Base-by-base conservation (phyloP, 306 rosid genomes). In the Prunus dulcis region DNA sequence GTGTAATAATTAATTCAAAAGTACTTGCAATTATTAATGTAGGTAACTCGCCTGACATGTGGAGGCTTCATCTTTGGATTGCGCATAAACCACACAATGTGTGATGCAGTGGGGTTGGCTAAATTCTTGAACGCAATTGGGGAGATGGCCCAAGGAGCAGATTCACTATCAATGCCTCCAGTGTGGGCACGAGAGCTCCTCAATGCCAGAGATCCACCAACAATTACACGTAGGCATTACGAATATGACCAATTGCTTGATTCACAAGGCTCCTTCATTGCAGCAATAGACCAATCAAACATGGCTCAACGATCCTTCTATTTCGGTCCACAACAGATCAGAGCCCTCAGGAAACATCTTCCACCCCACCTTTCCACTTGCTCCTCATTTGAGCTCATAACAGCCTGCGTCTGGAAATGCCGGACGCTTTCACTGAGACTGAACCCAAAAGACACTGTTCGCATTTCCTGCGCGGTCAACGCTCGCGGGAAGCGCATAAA, bases 161-260 rank as follows among this genome's bases (percentile, higher is more conserved):
- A 0, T 4, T 20, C 56, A 23, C 84, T 80, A 0, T 80, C 75
- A 15, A 4, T 41, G 2, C 32, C 1, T n/a, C 87, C 84, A 0
- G 77, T 80, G 4, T 84, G 87, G 87, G 41, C 80, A 56, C 74
- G 87, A 50, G 69, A 71, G 14, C 65, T 80, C 38, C 65, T 84
- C 7, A 56, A 45, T 5, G 80, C 84, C 1, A 9, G 84, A 12
- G 69, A 84, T 38, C 82, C 87, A 9, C 84, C 82, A 1, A 41
- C 14, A 1, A 32, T 84, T 3, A 52, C 80, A 0, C 62, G 73
- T 19, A 7, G 19, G 0, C 87, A 76, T 20, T 68, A 62, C 0
- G 87, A 79, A 43, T 76, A 58, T 2, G 81, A 72, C 0, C 77
- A 69, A 51, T 69, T 25, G 41, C 41, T 34, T 0, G 73, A 47